Conservation (phyloP, 2,329 filamentous ascomycete genomes). For the Exophiala oligosperma region DNA sequence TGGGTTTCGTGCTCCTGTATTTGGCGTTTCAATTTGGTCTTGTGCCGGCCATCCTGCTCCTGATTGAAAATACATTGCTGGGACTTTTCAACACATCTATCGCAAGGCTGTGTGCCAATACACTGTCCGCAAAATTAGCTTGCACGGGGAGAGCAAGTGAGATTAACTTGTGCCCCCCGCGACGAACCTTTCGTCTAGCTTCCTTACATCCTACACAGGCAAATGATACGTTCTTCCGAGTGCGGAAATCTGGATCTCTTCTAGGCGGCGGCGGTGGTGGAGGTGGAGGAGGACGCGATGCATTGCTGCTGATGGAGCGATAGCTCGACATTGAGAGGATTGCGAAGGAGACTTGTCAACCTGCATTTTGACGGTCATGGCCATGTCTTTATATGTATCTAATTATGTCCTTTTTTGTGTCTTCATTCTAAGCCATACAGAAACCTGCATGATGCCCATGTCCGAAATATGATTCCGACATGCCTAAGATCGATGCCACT, state of each 20-base stretch:
- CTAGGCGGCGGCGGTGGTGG: not conserved
- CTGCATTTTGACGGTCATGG: too few species aligned
- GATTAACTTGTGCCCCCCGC: too few species aligned
- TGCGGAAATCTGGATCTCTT: not conserved
- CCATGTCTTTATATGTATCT: too few species aligned
- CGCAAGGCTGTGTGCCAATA: not conserved
- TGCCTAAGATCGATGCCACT: too few species aligned
- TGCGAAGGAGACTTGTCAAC: too few species aligned
- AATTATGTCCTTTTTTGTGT: too few species aligned
- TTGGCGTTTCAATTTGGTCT: not conserved
- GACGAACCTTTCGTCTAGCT: conserved; percentile 1
- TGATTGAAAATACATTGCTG: not conserved
- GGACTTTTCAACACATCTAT: not conserved
- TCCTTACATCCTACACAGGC: not conserved
- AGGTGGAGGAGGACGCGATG: not conserved
- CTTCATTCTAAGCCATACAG: too few species aligned
- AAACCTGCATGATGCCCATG: too few species aligned
- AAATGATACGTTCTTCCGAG: not conserved
- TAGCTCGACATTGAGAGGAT: not conserved
- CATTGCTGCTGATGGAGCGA: not conserved
- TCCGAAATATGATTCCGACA: too few species aligned
- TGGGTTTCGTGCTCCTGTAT: not conserved
- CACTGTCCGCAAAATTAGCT: not conserved
- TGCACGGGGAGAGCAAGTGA: too few species aligned
- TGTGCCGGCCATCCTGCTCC: not conserved